Percentiles rank a stretch among this genome's conserved stretches.
These are phyloP conservation scores for Acrodontium crateriforme DNA, from an alignment of 2,329 filamentous ascomycete species.

Conservation along the genomic window DNA sequence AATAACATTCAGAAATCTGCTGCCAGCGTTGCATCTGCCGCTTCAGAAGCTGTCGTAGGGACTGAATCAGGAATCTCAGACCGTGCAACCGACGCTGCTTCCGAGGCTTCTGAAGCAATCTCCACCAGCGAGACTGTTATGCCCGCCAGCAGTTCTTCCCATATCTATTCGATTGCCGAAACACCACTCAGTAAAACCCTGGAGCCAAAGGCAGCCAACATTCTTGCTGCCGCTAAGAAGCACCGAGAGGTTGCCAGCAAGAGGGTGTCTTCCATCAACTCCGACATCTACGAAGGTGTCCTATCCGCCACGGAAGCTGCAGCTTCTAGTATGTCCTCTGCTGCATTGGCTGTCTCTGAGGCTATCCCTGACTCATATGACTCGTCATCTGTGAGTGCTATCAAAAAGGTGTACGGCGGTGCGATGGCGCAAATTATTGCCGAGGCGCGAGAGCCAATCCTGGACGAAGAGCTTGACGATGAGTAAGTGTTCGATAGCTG, in stretches of 20 bases:
- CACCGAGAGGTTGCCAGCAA: slow-evolving; percentile 16
- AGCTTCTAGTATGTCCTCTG: slow-evolving; percentile 12
- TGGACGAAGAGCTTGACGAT: slow-evolving; percentile 35
- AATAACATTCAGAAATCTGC: slow-evolving; percentile 5
- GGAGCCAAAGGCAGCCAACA: slow-evolving; percentile 19
- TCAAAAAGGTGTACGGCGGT: slow-evolving; percentile 39
- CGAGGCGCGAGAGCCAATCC: slow-evolving; percentile 31
- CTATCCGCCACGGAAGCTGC: slow-evolving; percentile 9
- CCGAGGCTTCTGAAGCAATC: slow-evolving; percentile 8
- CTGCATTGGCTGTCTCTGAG: slow-evolving; percentile 4
- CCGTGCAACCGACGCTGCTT: slow-evolving; percentile 20
- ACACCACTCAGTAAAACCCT: slow-evolving; percentile 5
- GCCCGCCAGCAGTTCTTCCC: slow-evolving; percentile 16
- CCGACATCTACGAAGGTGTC: slow-evolving; percentile 13
- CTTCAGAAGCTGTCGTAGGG: slow-evolving; percentile 14
- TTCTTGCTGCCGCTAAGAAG: slow-evolving; percentile 21
- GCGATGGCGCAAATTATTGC: slow-evolving; percentile 39
- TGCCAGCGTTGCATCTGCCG: slow-evolving; percentile 12
- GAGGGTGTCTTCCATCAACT: slow-evolving; percentile 14
- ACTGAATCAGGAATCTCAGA: slow-evolving; percentile 14
- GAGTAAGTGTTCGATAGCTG: no score
- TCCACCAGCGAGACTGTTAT: slow-evolving; percentile 13
- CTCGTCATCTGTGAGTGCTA: slow-evolving; percentile 5
- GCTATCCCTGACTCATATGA: slow-evolving; percentile 15
- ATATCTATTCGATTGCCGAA: slow-evolving; percentile 9